phyloP scores from a whole-genome alignment of 768 basidiomycete genomes.

The Botryobasidium botryosum region DNA sequence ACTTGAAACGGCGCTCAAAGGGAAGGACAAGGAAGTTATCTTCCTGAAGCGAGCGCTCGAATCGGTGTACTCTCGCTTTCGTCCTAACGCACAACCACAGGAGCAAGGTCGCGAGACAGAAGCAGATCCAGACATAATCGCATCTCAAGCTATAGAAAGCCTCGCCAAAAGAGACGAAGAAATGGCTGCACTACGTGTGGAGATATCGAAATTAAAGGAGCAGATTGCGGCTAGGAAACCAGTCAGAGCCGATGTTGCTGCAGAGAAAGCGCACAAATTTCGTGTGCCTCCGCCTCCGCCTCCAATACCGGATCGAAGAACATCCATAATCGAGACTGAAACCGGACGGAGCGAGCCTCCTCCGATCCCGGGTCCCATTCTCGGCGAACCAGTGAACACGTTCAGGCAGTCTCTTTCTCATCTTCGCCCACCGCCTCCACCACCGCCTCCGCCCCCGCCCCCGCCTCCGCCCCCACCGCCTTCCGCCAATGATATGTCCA shows the following conservation, averaged over 20 bases:
- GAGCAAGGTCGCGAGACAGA: constrained; percentile 33
- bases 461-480: constrained; percentile 15
- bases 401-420: neutral
- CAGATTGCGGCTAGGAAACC: constrained; percentile 25
- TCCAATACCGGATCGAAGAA: constrained; percentile 23
- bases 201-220: constrained; percentile 17
- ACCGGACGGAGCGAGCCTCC: neutral
- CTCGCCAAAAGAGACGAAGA: constrained; percentile 52
- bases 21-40: constrained; percentile 54
- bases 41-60: constrained; percentile 78
- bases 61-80: constrained; percentile 70
- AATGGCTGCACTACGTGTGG: constrained; percentile 29
- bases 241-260: constrained; percentile 26
- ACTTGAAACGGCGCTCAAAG: constrained; percentile 28
- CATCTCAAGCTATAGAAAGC: constrained; percentile 49
- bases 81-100: constrained; percentile 34
- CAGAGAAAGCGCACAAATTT: constrained; percentile 56
- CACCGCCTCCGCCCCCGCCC: constrained; percentile 13
- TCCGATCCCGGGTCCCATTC: neutral
- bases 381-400: neutral
- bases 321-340: neutral
- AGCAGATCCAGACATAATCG: constrained; percentile 52
- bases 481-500: neutral
- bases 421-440: constrained; percentile 7
- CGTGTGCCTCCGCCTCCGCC: constrained; percentile 49